Percentiles rank a stretch among this genome's conserved stretches.
Evolutionary conservation across 2,329 filamentous ascomycete genomes (phyloP).

Genomic region (Trichophyton simii): DNA sequence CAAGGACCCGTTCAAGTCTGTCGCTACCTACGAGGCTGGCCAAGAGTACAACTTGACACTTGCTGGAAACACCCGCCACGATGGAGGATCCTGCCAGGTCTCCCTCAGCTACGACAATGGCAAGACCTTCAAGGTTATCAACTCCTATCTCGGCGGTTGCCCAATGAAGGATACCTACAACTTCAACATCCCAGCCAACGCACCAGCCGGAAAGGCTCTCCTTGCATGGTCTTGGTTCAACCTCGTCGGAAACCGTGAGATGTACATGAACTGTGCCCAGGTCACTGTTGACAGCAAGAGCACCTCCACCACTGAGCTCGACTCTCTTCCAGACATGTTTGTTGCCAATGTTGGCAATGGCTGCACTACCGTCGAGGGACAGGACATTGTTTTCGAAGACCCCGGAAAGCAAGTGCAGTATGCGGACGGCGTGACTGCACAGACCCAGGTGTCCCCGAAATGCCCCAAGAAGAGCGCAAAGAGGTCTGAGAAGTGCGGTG

Average conservation of each 20-base stretch:
- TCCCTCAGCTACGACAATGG: constrained; percentile 63
- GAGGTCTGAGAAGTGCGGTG: neutral
- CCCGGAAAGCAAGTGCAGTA: constrained; percentile 6
- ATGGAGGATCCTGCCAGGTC: constrained; percentile 65
- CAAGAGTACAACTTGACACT: constrained; percentile 51
- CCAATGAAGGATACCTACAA: constrained; percentile 43
- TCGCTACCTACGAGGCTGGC: constrained; percentile 52
- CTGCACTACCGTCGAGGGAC: constrained; percentile 7
- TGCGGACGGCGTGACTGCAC: neutral
- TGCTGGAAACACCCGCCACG: constrained; percentile 49
- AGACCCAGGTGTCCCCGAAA: neutral
- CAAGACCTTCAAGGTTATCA: constrained; percentile 55
- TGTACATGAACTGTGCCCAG: constrained; percentile 74
- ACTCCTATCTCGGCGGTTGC: constrained; percentile 48
- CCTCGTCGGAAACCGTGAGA: constrained; percentile 33
- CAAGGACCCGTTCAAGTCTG: constrained; percentile 37
- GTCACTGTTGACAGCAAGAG: constrained; percentile 43
- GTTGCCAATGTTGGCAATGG: constrained; percentile 11
- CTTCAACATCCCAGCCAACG: constrained; percentile 55
- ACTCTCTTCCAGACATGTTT: constrained; percentile 8
- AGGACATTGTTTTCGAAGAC: constrained; percentile 6
- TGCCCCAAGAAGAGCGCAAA: neutral
- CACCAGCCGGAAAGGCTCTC: constrained; percentile 48
- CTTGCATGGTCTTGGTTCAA: constrained; percentile 73
- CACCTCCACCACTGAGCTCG: neutral